Evolutionary conservation across 495 filamentous ascomycete species (phyloP), one percentile per base, ranked within the genome.

Genomic region (Umbilicaria muhlenbergii): DNA sequence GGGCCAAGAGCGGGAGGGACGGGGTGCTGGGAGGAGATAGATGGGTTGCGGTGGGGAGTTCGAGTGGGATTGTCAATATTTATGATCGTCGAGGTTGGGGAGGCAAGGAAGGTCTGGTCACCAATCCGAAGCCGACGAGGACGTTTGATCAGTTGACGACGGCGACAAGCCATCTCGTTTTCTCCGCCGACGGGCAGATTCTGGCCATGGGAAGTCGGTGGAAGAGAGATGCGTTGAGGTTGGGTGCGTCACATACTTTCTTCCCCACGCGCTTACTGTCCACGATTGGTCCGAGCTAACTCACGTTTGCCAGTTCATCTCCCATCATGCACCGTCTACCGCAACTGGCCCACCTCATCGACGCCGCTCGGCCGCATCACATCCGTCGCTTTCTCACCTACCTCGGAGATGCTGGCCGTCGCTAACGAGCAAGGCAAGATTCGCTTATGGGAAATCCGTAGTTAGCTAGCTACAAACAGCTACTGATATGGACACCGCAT

Each of bases 271-370:
- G 1, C 14, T 42, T 10, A 36, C 19, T 12, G 14, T 36, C 6
- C 16, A 36, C n/a, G 7, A 37, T 34, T 34, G 10, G 5, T 39
- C 21, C 15, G 8, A 28, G 24, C 24, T 28, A 28, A 28, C 8
- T 6, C 6, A 28, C 1, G 6, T 37, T 8, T 16, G 46, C 32
- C 45, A 70, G 87, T 91, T 32, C 91, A 98, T 60, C 63, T 98
- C 51, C 89, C 89, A 1, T 83, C 74, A 46, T 93, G 86, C 57
- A 92, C 86, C 2, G 86, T 95, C 13, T 98, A 91, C 68, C 76
- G 75, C 53, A 96, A 98, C 61, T 98, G 91, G 91, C 91, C 91
- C 16, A 98, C 91, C 34, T 72, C 74, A 34, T 75, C 78, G 58
- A 98, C 91, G 43, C 89, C 92, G 10, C 56, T 98, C 46, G 92